Evolutionary conservation across 768 basidiomycete species (phyloP), one percentile per base, ranked within the genome.

Genomic region (Naganishia antarctica): DNA sequence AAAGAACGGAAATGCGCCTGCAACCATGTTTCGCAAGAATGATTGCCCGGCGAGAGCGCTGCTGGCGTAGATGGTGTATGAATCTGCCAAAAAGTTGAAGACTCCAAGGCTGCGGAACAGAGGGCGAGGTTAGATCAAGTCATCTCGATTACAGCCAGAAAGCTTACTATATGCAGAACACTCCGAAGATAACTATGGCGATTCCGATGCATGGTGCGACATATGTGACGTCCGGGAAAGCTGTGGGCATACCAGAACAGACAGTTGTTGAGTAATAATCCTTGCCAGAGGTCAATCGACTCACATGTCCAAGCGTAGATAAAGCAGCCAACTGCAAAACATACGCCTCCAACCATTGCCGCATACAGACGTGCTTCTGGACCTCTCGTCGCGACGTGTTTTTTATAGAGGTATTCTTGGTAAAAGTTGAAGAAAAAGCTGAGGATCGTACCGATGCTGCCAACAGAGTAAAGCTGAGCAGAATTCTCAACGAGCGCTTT

Each of bases 271-370:
- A 21, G 43, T 18, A 44, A 5, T 9, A 26, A 28, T 15, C 2
- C 6, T 25, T 28, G 37, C n/a, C 16, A 37, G 34, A 37, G 8
- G 15, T 37, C 15, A 7, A 7, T 15, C 15, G 34, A 57, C 65
- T 62, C 83, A 13, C 84, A 82, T 3, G 85, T 84, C 84, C 86
- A 88, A 0, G 85, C 87, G 69, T 85, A 90, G 31, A 88, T 83
- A 75, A 88, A 83, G 37, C 74, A 74, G 1, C 78, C 78, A 15
- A 74, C 53, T 0, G 73, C 64, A 25, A 78, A 66, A 5, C 63
- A 53, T 23, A 77, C 63, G 13, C 75, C 76, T 23, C 71, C 73
- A 0, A 69, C 63, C 73, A 77, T 76, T 0, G 76, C 67, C 28
- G 60, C 73, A 48, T 73, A 74, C 13, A 78, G 65, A 21, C 74